phyloP scores from a whole-genome alignment of 345 rosid genomes.

The Murraya paniculata region DNA sequence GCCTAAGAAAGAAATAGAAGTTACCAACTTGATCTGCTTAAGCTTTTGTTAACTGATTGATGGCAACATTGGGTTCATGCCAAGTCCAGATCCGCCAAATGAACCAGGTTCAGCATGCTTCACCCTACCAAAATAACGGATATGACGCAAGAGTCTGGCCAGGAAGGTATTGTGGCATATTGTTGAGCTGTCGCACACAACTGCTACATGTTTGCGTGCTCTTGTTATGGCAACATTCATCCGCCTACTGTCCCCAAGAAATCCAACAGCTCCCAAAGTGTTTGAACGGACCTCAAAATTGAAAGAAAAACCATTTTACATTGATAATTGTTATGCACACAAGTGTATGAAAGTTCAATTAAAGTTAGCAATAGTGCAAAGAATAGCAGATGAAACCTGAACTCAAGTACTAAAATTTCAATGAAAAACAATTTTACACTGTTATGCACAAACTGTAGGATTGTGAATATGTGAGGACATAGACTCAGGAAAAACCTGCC shows the following conservation, averaged over 20 bases:
- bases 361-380: background rate
- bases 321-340: background rate
- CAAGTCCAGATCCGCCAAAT: conserved; percentile 82
- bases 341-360: background rate
- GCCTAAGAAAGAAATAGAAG: background rate
- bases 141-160: conserved; percentile 83
- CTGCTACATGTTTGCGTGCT: conserved; percentile 79
- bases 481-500: background rate
- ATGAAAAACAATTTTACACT: background rate
- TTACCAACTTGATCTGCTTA: conserved; percentile 1
- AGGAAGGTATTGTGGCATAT: conserved; percentile 93
- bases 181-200: conserved; percentile 93
- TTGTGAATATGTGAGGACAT: background rate
- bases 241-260: conserved; percentile 87
- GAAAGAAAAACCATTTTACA: background rate
- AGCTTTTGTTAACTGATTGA: conserved; percentile 45
- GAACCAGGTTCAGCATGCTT: conserved; percentile 82
- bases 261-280: conserved; percentile 85
- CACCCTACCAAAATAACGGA: conserved; percentile 84
- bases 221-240: conserved; percentile 94
- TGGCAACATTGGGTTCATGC: conserved; percentile 88
- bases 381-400: too few species aligned
- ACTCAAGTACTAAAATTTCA: conserved; percentile 23
- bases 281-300: conserved; percentile 72
- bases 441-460: background rate